Evolutionary conservation across 495 filamentous ascomycete genomes (phyloP).

Genomic region (Choiromyces venosus): DNA sequence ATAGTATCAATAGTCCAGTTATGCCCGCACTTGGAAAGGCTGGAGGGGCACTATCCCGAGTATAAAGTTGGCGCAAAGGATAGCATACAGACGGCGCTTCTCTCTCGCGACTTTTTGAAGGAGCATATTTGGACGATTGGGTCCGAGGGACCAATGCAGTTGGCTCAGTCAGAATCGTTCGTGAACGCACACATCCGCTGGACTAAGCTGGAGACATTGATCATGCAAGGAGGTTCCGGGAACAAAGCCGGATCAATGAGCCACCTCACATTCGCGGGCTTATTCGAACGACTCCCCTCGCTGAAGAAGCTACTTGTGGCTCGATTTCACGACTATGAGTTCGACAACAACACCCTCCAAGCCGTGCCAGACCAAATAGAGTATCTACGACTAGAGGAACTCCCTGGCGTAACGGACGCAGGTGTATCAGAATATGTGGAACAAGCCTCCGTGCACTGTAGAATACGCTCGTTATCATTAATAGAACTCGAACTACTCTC

Average conservation of each 20-base stretch:
- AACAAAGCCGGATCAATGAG: conserved; percentile 56
- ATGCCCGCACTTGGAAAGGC: conserved; percentile 74
- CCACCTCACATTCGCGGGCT: conserved; percentile 61
- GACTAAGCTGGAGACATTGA: conserved; percentile 65
- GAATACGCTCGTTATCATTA: conserved; percentile 57
- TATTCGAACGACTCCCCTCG: conserved; percentile 61
- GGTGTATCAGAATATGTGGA: conserved; percentile 71
- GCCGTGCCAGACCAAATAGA: conserved; percentile 61
- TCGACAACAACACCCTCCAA: conserved; percentile 64
- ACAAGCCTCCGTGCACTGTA: conserved; percentile 50
- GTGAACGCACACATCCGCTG: conserved; percentile 65
- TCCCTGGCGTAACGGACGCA: conserved; percentile 68
- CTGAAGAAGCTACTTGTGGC: conserved; percentile 71
- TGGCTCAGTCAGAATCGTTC: conserved; percentile 61
- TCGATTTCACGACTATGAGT: conserved; percentile 63
- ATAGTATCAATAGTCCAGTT: conserved; percentile 78
- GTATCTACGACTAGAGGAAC: conserved; percentile 67
- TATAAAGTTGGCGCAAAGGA: conserved; percentile 71
- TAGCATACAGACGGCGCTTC: conserved; percentile 65
- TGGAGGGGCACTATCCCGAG: conserved; percentile 63
- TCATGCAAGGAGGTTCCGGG: conserved; percentile 60
- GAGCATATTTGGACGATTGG: conserved; percentile 75
- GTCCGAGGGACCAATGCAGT: conserved; percentile 45
- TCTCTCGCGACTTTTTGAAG: conserved; percentile 64
- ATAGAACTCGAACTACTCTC: conserved; percentile 63